phyloP scores from a whole-genome alignment of 1,284 basidiomycete genomes.

The Irpex sp. region DNA sequence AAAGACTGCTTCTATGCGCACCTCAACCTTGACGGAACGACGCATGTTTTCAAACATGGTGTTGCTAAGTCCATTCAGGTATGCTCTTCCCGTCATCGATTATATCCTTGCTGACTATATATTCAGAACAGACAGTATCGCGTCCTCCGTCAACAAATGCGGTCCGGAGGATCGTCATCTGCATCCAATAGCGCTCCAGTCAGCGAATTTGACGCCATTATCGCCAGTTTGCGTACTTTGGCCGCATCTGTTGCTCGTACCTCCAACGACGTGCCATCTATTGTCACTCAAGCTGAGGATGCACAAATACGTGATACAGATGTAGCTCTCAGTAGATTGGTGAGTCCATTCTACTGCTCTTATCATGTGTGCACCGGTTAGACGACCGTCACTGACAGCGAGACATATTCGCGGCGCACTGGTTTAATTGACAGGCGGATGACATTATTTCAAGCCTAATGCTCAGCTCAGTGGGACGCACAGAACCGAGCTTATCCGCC shows the following conservation, averaged over 20 bases:
- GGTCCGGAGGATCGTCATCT: neutral
- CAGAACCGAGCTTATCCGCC: conserved; percentile 6
- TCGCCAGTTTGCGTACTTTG: neutral
- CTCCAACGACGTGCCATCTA: neutral
- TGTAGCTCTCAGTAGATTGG: neutral
- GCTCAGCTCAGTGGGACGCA: neutral
- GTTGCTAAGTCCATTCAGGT: conserved; percentile 51
- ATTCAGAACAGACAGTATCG: conserved; percentile 15
- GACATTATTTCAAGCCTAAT: neutral
- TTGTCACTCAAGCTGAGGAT: neutral
- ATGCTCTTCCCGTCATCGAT: conserved; percentile 5
- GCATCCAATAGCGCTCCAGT: neutral
- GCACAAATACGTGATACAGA: neutral
- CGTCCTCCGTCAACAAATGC: neutral
- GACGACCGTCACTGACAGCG: conserved; percentile 2
- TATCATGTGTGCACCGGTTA: neutral
- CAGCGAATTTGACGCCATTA: neutral
- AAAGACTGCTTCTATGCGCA: conserved; percentile 76
- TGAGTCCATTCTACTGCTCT: neutral
- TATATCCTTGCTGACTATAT: neutral
- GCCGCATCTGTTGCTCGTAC: neutral
- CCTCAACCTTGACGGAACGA: conserved; percentile 58
- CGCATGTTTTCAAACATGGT: conserved; percentile 50
- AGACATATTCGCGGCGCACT: neutral
- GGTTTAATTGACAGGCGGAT: conserved; percentile 2